These are phyloP conservation scores for Didymella exigua DNA, from an alignment of 2,329 filamentous ascomycete species.

Conservation along the genomic window DNA sequence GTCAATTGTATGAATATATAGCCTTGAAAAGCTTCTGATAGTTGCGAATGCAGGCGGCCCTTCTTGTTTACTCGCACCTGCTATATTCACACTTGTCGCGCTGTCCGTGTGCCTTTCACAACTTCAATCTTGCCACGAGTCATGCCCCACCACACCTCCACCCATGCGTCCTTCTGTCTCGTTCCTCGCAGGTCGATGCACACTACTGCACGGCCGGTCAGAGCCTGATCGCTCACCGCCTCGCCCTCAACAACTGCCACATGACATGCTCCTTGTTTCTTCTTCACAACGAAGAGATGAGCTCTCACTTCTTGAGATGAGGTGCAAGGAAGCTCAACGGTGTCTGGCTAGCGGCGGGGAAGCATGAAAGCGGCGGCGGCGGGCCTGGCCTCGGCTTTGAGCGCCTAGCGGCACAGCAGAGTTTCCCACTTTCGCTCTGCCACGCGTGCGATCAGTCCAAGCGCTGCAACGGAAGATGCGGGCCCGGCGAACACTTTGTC, in stretches of 20 bases:
- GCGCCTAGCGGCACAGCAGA: slow-evolving; percentile 11
- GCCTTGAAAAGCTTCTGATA: slow-evolving; percentile 34
- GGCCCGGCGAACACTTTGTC: slow-evolving; percentile 17
- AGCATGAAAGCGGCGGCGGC: slow-evolving; percentile 12
- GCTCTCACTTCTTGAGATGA: slow-evolving; percentile 23
- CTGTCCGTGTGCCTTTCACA: neutral
- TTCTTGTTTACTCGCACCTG: slow-evolving; percentile 6
- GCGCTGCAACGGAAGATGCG: slow-evolving; percentile 13
- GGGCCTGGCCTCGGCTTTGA: slow-evolving; percentile 13
- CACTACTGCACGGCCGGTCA: slow-evolving; percentile 3
- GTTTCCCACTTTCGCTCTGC: slow-evolving; percentile 2
- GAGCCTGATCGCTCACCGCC: slow-evolving; percentile 7
- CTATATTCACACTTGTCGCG: neutral
- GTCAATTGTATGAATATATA: slow-evolving; percentile 49
- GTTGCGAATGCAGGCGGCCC: slow-evolving; percentile 36
- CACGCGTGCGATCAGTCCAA: neutral
- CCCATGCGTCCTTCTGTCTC: neutral
- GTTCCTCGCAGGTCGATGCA: neutral
- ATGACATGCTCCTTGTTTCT: slow-evolving; percentile 2
- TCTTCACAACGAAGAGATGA: slow-evolving; percentile 12
- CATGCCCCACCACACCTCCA: slow-evolving; percentile 12
- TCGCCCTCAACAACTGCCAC: neutral
- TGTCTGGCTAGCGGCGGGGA: slow-evolving; percentile 15
- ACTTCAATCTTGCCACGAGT: slow-evolving; percentile 1
- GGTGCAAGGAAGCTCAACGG: slow-evolving; percentile 40